Base-by-base conservation (phyloP, 768 basidiomycete genomes). In the Amanita subjunquillea region DNA sequence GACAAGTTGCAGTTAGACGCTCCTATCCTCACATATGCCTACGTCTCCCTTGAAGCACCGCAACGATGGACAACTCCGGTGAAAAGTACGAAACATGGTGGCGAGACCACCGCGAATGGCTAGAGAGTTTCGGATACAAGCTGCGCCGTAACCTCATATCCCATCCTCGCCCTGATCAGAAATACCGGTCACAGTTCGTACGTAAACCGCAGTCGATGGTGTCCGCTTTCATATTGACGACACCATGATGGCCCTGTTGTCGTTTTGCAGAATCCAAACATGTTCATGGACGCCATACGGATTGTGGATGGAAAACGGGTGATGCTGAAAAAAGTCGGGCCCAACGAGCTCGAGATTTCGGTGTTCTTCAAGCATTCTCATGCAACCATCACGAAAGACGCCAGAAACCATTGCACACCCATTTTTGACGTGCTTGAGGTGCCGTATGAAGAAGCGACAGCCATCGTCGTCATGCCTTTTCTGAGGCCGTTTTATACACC, bases 331-430 rank as follows among this genome's bases (percentile, higher is more conserved):
- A 9, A 51, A 12, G 36, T 69, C 1, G 25, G 48, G n/a, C 6
- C n/a, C 0, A 58, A 62, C 0, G 72, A 76, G 23, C 51, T 63
- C 15, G 55, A 65, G 2, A 69, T 74, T 36, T 60, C 55, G 0
- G 48, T 27, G 51, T 56, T 65, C 60, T 56, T 64, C 51, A 58
- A 59, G 8, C 23, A 38, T 27, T 48, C 47, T 20, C 45, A 52
- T 13, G 51, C 55, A 9, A 46, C 55, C 6, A 45, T 59, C 8
- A 41, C 43, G 0, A 23, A 29, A 23, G 56, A 65, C 48, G 54
- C 64, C 38, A 50, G 56, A 40, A 75, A 72, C n/a, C 69, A 69
- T 43, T 71, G 70, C 12, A 60, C 68, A 2, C 69, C 67, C 0
- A 37, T 72, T 7, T 58, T 59, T 23, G 60, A 66, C 10, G 51